These are phyloP conservation scores for Pleurotus salmoneostramineus DNA, from an alignment of 768 basidiomycete genomes.

Conservation along the genomic window DNA sequence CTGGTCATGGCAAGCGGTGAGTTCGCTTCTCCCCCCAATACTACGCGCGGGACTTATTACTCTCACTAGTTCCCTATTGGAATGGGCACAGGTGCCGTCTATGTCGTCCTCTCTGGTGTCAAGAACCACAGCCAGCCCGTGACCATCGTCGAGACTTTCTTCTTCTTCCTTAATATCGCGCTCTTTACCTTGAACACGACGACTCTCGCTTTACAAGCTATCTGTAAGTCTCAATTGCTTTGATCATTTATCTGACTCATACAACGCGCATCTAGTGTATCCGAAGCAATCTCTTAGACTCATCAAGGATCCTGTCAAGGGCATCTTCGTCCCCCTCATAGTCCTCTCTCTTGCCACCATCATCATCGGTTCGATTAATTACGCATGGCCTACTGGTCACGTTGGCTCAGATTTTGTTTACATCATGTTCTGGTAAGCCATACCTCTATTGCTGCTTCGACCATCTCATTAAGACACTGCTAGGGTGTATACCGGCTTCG, in stretches of 20 bases:
- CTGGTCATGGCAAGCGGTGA: constrained; percentile 48
- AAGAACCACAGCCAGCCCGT: constrained; percentile 27
- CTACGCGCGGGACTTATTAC: background rate
- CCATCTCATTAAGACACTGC: background rate
- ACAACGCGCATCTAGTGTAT: constrained; percentile 27
- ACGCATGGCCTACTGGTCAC: constrained; percentile 33
- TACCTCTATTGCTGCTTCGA: background rate
- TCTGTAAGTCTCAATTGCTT: constrained; percentile 25
- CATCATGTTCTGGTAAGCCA: constrained; percentile 37
- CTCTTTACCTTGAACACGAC: constrained; percentile 38
- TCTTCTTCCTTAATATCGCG: constrained; percentile 44
- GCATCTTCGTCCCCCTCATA: constrained; percentile 37
- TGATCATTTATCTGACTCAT: background rate
- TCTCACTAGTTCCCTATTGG: constrained; percentile 34
- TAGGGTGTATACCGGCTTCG: constrained; percentile 38
- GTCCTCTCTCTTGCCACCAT: constrained; percentile 46
- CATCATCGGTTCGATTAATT: constrained; percentile 44
- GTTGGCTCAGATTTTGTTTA: constrained; percentile 31
- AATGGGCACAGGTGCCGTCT: constrained; percentile 23
- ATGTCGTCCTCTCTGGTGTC: constrained; percentile 38
- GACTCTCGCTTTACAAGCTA: constrained; percentile 37
- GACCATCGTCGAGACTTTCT: constrained; percentile 34
- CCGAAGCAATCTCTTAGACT: constrained; percentile 37
- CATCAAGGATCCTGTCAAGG: constrained; percentile 37
- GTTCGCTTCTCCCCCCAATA: constrained; percentile 11